A percentile compares a stretch with the other conserved stretches of the same genome.
Conservation (phyloP, 768 basidiomycete genomes). For the Boletus tomentosulus region DNA sequence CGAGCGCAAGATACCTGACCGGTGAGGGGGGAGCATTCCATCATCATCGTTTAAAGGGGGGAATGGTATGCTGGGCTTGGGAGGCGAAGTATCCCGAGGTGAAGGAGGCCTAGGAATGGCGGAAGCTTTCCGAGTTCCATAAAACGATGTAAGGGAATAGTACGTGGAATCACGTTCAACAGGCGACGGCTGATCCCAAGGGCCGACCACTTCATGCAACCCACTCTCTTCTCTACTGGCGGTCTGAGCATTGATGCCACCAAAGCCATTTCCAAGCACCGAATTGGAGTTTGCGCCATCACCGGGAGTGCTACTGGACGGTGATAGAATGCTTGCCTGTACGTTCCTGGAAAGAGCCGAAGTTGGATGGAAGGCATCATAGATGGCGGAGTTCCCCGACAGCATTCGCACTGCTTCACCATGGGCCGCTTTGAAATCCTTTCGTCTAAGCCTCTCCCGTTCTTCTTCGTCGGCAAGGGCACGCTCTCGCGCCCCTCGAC, state of each 20-base stretch:
- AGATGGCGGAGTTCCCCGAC: conserved; percentile 46
- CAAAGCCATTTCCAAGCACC: conserved; percentile 22
- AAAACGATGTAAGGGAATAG: conserved; percentile 23
- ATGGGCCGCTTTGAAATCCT: conserved; percentile 42
- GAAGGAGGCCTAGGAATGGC: conserved; percentile 24
- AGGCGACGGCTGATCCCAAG: conserved; percentile 32
- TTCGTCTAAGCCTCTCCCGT: conserved; percentile 51
- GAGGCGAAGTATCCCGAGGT: conserved; percentile 25
- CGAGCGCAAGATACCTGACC: conserved; percentile 26
- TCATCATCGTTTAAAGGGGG: conserved; percentile 27
- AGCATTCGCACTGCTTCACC: conserved; percentile 37
- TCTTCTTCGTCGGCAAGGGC: conserved; percentile 57
- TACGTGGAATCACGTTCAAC: conserved; percentile 30
- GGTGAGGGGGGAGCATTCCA: conserved; percentile 32
- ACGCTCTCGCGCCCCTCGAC: conserved; percentile 59
- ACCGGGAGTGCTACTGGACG: conserved; percentile 12
- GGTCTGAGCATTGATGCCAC: conserved; percentile 25
- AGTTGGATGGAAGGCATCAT: conserved; percentile 77
- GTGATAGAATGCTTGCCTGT: conserved; percentile 23
- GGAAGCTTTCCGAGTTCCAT: conserved; percentile 25
- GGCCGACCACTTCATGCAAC: conserved; percentile 26
- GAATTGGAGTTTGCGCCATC: conserved; percentile 17
- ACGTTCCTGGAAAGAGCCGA: conserved; percentile 28
- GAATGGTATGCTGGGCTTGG: conserved; percentile 21
- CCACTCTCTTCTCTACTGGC: conserved; percentile 21